Evolutionary conservation across 129 eudicot species (phyloP).

Genomic region (Pittosporum tobira): DNA sequence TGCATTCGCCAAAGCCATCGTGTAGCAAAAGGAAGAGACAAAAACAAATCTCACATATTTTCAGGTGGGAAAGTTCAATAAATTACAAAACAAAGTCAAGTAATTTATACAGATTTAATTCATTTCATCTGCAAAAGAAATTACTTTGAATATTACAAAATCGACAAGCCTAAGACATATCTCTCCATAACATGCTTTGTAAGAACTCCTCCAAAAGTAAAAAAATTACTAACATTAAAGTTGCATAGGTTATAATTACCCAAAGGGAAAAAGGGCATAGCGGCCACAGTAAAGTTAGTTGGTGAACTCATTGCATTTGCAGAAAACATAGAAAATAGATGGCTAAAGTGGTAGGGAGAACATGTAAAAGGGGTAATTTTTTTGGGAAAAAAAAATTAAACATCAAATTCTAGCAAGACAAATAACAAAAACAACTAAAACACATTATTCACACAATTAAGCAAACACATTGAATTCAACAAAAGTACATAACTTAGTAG

Average conservation of each 20-base stretch:
- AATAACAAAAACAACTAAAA: not conserved
- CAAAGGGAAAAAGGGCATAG: slow-evolving; percentile 5
- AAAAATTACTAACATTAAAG: slow-evolving; percentile 5
- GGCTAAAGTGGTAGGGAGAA: not conserved
- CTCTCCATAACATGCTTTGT: not conserved
- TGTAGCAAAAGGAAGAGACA: slow-evolving; percentile 5
- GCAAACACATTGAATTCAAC: not conserved
- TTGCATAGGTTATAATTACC: slow-evolving; percentile 12
- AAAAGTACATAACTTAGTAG: no score
- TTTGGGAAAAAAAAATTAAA: not conserved
- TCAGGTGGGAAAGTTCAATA: not conserved
- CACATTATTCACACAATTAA: not conserved
- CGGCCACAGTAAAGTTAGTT: slow-evolving; percentile 6
- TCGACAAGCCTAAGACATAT: not conserved
- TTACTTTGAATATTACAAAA: not conserved
- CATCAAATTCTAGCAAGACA: not conserved
- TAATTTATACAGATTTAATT: not conserved
- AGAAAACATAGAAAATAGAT: not conserved
- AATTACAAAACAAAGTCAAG: slow-evolving; percentile 3
- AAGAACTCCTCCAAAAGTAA: slow-evolving; percentile 7
- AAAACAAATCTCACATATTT: slow-evolving; percentile 8
- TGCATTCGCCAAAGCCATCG: slow-evolving; percentile 8
- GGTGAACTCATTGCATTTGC: slow-evolving; percentile 10
- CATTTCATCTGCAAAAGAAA: not conserved
- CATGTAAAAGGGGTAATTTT: not conserved